A percentile compares a stretch with the other conserved stretches of the same genome.
Conservation (phyloP, 106 monocot species). For the Triglochin maritima region DNA sequence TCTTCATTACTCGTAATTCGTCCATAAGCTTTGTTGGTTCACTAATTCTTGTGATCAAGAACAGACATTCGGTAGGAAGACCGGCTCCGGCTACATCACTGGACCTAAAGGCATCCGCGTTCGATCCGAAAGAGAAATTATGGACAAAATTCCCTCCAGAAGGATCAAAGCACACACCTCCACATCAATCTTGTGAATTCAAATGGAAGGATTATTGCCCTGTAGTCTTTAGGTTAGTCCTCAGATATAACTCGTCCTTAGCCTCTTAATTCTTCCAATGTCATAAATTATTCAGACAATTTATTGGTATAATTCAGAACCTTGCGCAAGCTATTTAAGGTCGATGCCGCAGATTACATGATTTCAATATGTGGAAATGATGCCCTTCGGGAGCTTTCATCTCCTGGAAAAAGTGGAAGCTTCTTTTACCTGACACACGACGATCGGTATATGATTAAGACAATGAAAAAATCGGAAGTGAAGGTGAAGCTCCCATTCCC, state of each 20-base stretch:
- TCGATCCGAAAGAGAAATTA: constrained; percentile 73
- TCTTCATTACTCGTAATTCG: too few relatives aligned
- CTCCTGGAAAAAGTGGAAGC: constrained; percentile 96
- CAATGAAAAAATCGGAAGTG: constrained; percentile 93
- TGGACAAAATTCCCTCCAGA: constrained; percentile 73
- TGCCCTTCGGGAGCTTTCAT: constrained; percentile 88
- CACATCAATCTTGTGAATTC: constrained; percentile 63
- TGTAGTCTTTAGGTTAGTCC: constrained; percentile 50
- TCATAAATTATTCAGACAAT: too few relatives aligned
- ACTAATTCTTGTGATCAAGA: neutral
- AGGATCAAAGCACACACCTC: constrained; percentile 61
- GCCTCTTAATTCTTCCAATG: neutral
- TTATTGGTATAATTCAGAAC: constrained; percentile 26
- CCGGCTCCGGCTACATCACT: constrained; percentile 34
- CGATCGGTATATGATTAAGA: constrained; percentile 96
- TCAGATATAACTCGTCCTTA: neutral
- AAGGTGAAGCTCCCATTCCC: constrained; percentile 39
- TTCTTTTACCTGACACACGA: constrained; percentile 94
- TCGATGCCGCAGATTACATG: constrained; percentile 96
- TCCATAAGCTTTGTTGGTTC: neutral
- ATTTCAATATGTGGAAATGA: constrained; percentile 87
- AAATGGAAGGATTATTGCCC: constrained; percentile 85
- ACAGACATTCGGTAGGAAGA: constrained; percentile 61
- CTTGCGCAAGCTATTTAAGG: constrained; percentile 70
- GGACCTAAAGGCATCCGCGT: constrained; percentile 60